These are phyloP conservation scores for Penicillium brevicompactum DNA, from an alignment of 2,329 filamentous ascomycete species.

Conservation along the genomic window DNA sequence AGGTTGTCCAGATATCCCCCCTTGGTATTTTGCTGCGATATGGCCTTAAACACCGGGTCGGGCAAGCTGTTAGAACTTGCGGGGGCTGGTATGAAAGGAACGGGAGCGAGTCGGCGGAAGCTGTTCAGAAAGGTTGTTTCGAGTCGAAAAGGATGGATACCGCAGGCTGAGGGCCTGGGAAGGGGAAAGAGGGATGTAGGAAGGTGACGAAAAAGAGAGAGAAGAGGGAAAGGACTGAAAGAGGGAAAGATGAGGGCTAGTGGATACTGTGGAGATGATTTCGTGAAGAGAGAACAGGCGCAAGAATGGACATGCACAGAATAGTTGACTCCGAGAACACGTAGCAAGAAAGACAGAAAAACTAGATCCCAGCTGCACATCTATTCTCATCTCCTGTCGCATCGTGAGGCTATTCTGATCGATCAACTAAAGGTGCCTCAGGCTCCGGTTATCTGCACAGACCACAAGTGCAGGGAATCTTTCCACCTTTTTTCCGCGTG, in stretches of 20 bases:
- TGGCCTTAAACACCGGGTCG: constrained; percentile 10
- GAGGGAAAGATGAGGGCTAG: constrained; percentile 31
- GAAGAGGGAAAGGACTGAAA: constrained; percentile 21
- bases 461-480: constrained; percentile 27
- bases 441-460: constrained; percentile 19
- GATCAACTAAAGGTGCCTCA: constrained; percentile 19
- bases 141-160: constrained; percentile 9
- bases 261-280: constrained; percentile 35
- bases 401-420: constrained; percentile 17
- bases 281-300: constrained; percentile 11
- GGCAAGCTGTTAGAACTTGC: not conserved
- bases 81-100: constrained; percentile 3
- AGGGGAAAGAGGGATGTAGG: constrained; percentile 16
- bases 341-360: not conserved
- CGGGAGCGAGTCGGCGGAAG: constrained; percentile 8
- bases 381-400: constrained; percentile 10
- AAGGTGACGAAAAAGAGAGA: constrained; percentile 18
- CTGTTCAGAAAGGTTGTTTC: constrained; percentile 6
- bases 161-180: constrained; percentile 21
- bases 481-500: constrained; percentile 34
- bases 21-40: constrained; percentile 9
- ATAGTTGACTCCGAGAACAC: not conserved
- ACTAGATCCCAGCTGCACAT: not conserved
- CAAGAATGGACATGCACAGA: not conserved
- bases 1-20: constrained; percentile 25